phyloP scores from a whole-genome alignment of 345 rosid genomes.

The Psidium guajava region DNA sequence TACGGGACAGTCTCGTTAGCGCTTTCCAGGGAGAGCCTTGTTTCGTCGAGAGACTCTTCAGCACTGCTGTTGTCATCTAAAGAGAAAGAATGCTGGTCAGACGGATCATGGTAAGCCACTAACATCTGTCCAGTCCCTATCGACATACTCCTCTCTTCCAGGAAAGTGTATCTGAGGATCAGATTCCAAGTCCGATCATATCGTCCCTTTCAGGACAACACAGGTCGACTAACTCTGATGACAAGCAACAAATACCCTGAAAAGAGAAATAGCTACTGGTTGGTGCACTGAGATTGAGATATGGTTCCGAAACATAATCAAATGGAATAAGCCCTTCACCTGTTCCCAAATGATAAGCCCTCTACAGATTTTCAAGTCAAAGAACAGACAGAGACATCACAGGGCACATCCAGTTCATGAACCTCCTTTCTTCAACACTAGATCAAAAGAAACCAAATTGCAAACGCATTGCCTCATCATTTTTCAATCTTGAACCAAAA shows the following conservation, averaged over 20 bases:
- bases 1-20: slow-evolving; percentile 56
- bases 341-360: no score
- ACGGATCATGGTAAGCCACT: slow-evolving; percentile 67
- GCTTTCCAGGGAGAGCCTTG: slow-evolving; percentile 62
- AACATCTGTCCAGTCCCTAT: slow-evolving; percentile 65
- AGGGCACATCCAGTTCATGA: not conserved
- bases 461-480: not conserved
- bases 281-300: not conserved
- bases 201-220: not conserved
- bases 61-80: slow-evolving; percentile 74
- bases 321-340: not conserved
- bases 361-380: not conserved
- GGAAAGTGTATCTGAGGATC: slow-evolving; percentile 6
- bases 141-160: slow-evolving; percentile 37
- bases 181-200: not conserved
- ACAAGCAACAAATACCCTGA: not conserved
- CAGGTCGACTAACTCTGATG: not conserved
- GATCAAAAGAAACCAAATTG: not conserved
- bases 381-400: not conserved
- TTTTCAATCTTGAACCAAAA: not conserved
- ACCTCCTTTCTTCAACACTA: not conserved
- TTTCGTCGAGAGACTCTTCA: slow-evolving; percentile 77
- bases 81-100: slow-evolving; percentile 74
- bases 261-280: not conserved
- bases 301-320: not conserved